Conservation (phyloP, 768 basidiomycete genomes). For the Tylopilus plumbeoviolaceoides region DNA sequence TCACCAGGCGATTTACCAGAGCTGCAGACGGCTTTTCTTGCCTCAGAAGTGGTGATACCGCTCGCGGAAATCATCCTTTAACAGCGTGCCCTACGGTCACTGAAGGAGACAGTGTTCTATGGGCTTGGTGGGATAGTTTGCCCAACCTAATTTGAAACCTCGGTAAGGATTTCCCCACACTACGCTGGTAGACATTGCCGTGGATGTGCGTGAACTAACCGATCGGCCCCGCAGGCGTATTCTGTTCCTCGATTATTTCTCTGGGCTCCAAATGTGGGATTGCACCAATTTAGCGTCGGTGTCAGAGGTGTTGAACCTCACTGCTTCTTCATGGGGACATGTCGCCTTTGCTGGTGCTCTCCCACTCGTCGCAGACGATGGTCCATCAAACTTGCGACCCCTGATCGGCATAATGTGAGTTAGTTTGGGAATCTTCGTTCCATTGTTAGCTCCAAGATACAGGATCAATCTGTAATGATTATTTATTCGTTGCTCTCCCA, state of each 20-base stretch:
- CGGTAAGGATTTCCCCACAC: slow-evolving; percentile 11
- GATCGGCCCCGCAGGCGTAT: slow-evolving; percentile 44
- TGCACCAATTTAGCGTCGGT: no score
- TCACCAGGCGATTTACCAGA: slow-evolving; percentile 13
- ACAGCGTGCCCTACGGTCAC: slow-evolving; percentile 29
- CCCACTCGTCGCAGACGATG: no score
- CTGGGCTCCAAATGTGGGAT: slow-evolving; percentile 61
- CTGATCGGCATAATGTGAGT: no score
- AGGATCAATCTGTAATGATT: slow-evolving; percentile 29
- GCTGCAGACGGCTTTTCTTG: slow-evolving; percentile 6
- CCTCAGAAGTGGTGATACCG: slow-evolving; percentile 18
- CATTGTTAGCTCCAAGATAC: slow-evolving; percentile 21
- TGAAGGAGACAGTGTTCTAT: slow-evolving; percentile 29
- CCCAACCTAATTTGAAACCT: slow-evolving; percentile 14
- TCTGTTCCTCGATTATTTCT: slow-evolving; percentile 50
- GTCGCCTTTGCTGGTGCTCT: slow-evolving; percentile 38
- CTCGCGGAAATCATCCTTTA: slow-evolving; percentile 12
- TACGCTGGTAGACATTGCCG: not conserved
- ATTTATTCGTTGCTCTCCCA: slow-evolving; percentile 48
- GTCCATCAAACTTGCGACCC: no score
- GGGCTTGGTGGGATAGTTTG: slow-evolving; percentile 32
- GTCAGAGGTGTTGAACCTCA: slow-evolving; percentile 54
- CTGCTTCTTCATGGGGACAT: slow-evolving; percentile 32
- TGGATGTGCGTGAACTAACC: slow-evolving; percentile 4
- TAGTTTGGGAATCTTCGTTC: no score